Evolutionary conservation across 208 protist genomes (phyloP), one percentile per base, ranked within the genome.

Genomic region (Crithidia brevicula): DNA sequence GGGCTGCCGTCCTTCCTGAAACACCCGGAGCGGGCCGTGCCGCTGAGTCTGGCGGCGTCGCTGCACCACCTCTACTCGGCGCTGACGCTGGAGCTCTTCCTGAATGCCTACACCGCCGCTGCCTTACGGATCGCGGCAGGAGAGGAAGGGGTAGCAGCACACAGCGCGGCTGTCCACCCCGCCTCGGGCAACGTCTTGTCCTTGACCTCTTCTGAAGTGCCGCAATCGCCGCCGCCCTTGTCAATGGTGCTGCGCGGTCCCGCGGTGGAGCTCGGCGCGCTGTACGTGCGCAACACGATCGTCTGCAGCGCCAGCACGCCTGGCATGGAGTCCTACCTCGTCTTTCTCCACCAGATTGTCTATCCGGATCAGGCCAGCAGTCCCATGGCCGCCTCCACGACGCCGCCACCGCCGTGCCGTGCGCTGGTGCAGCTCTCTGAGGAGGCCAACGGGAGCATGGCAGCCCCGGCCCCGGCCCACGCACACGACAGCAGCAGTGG

Each of bases 251-350:
- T 83, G 28, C 84, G 81, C 36, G 77, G 77, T 6, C 84, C 82
- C 11, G 33, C 83, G 30, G 53, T 88, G 0, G 85, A 93, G 45
- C 23, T 93, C 7, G 71, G 72, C 11, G 51, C 86, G 56, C 25
- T 85, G 4, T 93, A 93, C 67, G 61, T 89, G 50, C 84, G 88
- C 50, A 80, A 84, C 50, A 77, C 81, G 31, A 72, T 69, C 18
- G 50, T 89, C 13, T 88, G 84, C 72, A 80, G 72, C 50, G 81
- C 78, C 43, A 72, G 52, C 52, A 91, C 88, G 6, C 59, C 67
- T 18, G 81, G 74, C 23, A 77, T 93, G 52, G 58, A 72, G 67
- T 72, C 72, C 4, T 75, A 85, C 28, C 43, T 91, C 30, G 78
- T 93, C 45, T 72, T 78, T 43, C 59, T 83, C 0, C 40, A 73